Percentiles rank a stretch among this genome's conserved stretches.
Conservation (phyloP, 78 protist species). For the Corallochytrium limacisporum region DNA sequence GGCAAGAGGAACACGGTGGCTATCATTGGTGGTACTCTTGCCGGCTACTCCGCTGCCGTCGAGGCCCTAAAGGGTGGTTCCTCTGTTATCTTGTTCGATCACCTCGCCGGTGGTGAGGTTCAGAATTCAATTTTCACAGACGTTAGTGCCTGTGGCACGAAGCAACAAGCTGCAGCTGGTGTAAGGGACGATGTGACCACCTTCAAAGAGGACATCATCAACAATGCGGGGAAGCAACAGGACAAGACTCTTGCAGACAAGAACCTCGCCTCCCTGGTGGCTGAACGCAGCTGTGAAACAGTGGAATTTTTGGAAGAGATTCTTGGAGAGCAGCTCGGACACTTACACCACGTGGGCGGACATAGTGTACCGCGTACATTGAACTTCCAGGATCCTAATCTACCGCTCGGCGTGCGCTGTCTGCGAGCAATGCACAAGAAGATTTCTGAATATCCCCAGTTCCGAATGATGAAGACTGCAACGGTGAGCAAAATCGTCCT, state of each 20-base stretch:
- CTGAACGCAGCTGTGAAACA: too few relatives aligned
- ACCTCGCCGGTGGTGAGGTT: background rate
- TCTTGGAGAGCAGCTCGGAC: too few relatives aligned
- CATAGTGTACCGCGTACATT: too few relatives aligned
- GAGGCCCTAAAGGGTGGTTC: slow-evolving; percentile 10
- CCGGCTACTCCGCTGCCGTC: slow-evolving; percentile 9
- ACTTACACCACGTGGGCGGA: too few relatives aligned
- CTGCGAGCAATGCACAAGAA: too few relatives aligned
- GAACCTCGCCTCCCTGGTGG: background rate
- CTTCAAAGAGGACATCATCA: background rate
- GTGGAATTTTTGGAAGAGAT: too few relatives aligned
- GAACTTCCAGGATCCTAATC: too few relatives aligned
- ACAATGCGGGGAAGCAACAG: background rate
- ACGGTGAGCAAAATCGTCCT: too few relatives aligned
- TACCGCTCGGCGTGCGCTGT: too few relatives aligned
- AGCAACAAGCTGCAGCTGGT: background rate
- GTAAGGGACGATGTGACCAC: too few relatives aligned
- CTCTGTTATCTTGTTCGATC: slow-evolving; percentile 36
- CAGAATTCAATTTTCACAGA: background rate
- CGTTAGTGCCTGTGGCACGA: background rate
- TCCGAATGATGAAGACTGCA: too few relatives aligned
- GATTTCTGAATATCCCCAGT: too few relatives aligned
- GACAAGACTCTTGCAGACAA: background rate
- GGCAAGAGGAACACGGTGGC: background rate
- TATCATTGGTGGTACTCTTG: slow-evolving; percentile 6